Evolutionary conservation across 31 red algal species (phyloP).

Genomic region (Bonnemaisonia californica): DNA sequence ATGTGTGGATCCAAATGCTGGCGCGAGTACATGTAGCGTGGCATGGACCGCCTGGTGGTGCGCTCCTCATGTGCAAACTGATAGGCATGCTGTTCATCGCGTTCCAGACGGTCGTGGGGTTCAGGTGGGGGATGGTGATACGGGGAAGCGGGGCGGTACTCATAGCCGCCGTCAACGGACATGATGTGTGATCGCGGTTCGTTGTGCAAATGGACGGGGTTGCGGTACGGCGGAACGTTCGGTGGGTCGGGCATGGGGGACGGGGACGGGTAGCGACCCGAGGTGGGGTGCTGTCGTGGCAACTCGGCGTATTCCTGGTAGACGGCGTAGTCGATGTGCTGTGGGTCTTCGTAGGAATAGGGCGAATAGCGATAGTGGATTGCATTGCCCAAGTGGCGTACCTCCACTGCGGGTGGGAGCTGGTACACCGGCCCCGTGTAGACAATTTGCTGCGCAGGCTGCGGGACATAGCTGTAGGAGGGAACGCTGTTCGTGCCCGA

Average conservation of each 20-base stretch:
- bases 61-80: background rate
- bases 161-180: background rate
- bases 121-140: background rate
- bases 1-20: background rate
- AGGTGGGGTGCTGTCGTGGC: slow-evolving; percentile 6
- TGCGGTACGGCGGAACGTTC: slow-evolving; percentile 5
- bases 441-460: slow-evolving; percentile 29
- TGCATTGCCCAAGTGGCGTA: slow-evolving; percentile 24
- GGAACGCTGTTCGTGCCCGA: too few species aligned
- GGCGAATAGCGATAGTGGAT: slow-evolving; percentile 44
- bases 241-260: slow-evolving; percentile 12
- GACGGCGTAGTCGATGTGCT: slow-evolving; percentile 29
- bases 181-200: slow-evolving; percentile 6
- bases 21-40: background rate
- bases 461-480: background rate
- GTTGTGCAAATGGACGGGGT: background rate
- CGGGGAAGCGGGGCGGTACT: background rate
- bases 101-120: too few species aligned
- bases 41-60: background rate
- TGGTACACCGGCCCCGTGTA: slow-evolving; percentile 45
- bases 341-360: slow-evolving; percentile 19
- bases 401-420: slow-evolving; percentile 12
- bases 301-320: slow-evolving; percentile 22
- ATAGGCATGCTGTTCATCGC: background rate
- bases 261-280: background rate